Percentiles rank a stretch among this genome's conserved stretches.
These are phyloP conservation scores for Globisporangium mamillatum DNA, from an alignment of 352 stramenopile genomes.

Conservation along the genomic window DNA sequence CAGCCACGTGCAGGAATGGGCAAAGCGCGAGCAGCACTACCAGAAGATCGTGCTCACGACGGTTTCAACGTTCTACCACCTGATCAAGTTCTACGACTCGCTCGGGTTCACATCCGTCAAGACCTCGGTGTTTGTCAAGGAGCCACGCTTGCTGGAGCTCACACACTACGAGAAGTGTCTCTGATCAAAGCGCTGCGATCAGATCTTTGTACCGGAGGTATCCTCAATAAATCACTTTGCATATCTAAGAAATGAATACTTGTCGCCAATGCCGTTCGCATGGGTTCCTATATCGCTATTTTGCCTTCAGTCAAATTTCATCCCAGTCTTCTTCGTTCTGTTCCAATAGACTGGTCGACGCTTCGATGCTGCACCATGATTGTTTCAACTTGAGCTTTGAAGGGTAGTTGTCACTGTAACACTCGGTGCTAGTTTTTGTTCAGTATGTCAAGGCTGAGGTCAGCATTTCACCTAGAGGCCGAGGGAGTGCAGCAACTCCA, in stretches of 20 bases:
- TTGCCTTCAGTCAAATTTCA: too few species aligned
- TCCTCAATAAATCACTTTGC: background rate
- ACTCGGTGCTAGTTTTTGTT: background rate
- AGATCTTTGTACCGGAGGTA: background rate
- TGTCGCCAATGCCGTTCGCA: too few species aligned
- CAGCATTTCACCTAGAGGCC: background rate
- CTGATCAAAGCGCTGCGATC: background rate
- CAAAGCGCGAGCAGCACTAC: background rate
- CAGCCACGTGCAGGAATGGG: slow-evolving; percentile 1
- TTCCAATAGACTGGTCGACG: background rate
- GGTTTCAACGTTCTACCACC: background rate
- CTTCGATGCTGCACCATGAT: background rate
- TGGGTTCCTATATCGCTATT: too few species aligned
- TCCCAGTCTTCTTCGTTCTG: too few species aligned
- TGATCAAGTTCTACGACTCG: slow-evolving; percentile 14
- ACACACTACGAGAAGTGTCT: slow-evolving; percentile 9
- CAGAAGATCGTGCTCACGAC: slow-evolving; percentile 5
- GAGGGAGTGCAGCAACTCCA: background rate
- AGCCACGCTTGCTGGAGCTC: slow-evolving; percentile 8
- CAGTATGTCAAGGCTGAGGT: background rate
- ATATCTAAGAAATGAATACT: too few species aligned
- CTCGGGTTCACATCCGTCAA: slow-evolving; percentile 3
- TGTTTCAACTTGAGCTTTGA: background rate
- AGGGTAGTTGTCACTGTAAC: background rate
- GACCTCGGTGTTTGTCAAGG: slow-evolving; percentile 1